Evolutionary conservation across 2,329 filamentous ascomycete genomes (phyloP), one percentile per base, ranked within the genome.

Genomic region (Talaromyces sp.): DNA sequence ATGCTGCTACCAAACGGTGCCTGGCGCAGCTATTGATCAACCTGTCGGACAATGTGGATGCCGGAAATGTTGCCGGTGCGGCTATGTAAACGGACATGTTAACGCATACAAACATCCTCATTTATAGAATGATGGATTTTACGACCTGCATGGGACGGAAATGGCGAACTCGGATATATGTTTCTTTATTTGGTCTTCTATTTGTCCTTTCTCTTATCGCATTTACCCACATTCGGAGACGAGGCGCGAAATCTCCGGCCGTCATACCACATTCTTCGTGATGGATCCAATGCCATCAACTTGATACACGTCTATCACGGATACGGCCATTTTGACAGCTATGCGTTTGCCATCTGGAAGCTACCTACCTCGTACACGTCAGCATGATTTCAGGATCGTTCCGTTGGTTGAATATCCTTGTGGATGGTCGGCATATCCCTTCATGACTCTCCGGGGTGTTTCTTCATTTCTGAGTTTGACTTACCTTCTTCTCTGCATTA

Each of bases 1-100:
- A 99, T 73, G 95, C 95, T 14, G 95, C 95, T 1, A 99, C 95
- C 0, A 99, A 99, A 82, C 89, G 95, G 64, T 99, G 95, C 76
- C 88, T 99, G 37, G 91, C 93, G n/a, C 95, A 98, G 78, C 87
- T 99, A 8, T 84, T 98, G 64, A 96, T 98, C 79, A 98, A 98
- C 74, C 86, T 99, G 61, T 96, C 92, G 9, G 95, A 98, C 77
- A 93, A 91, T 68, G 89, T 93, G 64, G 88, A 85, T 64, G 84
- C 86, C 58, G 75, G 75, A 65, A 71, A 71, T 57, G 69, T 73
- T 58, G 71, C 72, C 55, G 71, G 72, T 62, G 67, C 75, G 67
- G 72, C 73, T 63, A 77, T 78, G 63, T 67, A 73, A 68, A 73
- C 73, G 61, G 28, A 55, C 46, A 61, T 5, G 62, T 60, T 63